Percentiles rank a stretch among this genome's conserved stretches.
Evolutionary conservation across 1,284 basidiomycete species (phyloP).

Genomic region (Ceratobasidium sp.): DNA sequence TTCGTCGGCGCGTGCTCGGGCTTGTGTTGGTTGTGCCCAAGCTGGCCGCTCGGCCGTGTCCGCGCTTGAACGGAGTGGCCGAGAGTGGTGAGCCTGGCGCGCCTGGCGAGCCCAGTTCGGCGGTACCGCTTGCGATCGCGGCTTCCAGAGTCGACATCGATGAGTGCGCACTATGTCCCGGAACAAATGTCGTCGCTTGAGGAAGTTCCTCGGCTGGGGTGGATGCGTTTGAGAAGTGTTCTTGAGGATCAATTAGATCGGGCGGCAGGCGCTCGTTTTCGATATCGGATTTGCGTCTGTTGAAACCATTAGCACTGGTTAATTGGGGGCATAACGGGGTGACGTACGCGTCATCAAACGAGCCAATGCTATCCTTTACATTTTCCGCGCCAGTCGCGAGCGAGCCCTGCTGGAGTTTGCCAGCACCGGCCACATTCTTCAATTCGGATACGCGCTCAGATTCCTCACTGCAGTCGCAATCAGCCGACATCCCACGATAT

Average conservation of each 20-base stretch:
- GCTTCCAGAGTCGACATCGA: slow-evolving; percentile 62
- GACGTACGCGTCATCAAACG: slow-evolving; percentile 94
- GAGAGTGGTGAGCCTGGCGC: slow-evolving; percentile 49
- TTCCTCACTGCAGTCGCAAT: slow-evolving; percentile 74
- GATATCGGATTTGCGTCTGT: slow-evolving; percentile 94
- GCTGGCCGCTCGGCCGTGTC: slow-evolving; percentile 87
- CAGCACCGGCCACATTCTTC: slow-evolving; percentile 85
- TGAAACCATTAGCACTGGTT: not conserved
- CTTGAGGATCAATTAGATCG: slow-evolving; percentile 89
- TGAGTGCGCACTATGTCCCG: slow-evolving; percentile 57
- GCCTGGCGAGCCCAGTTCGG: slow-evolving; percentile 44
- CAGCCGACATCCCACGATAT: slow-evolving; percentile 1
- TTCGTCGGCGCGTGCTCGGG: slow-evolving; percentile 90
- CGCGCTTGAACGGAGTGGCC: slow-evolving; percentile 58
- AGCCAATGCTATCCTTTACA: slow-evolving; percentile 93
- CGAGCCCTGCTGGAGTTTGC: slow-evolving; percentile 83
- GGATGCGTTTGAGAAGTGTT: slow-evolving; percentile 60
- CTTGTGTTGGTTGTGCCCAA: slow-evolving; percentile 96
- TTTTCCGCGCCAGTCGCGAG: slow-evolving; percentile 92
- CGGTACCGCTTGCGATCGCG: slow-evolving; percentile 54
- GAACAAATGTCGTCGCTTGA: slow-evolving; percentile 25
- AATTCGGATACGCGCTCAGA: slow-evolving; percentile 97
- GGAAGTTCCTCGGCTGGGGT: slow-evolving; percentile 48
- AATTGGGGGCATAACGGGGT: not conserved
- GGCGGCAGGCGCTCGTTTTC: slow-evolving; percentile 98